Base-by-base conservation (phyloP, 1,284 basidiomycete genomes). In the Lentinula novae-zelandiae region DNA sequence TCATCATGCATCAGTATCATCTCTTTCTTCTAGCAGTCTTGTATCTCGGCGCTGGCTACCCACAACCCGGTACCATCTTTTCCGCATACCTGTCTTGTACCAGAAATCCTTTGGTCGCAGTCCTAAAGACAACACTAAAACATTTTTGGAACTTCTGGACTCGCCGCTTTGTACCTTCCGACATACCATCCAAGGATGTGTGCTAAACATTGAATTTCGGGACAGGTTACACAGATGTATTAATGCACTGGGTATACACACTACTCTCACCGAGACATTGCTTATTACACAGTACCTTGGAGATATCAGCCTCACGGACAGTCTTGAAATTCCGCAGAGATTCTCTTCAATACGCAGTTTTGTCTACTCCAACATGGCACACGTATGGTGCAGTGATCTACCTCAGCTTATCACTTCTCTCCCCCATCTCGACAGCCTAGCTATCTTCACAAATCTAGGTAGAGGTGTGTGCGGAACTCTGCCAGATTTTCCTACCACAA, bases 1-100 rank as follows among this genome's bases (percentile, higher is more conserved):
- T 17, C 54, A 46, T 31, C 54, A 56, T 31, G 33, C 54, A 20
- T 56, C 54, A 12, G 54, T 46, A 4, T 40, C 54, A 31, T 46
- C 42, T 56, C 54, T 56, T 46, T 12, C 54, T 12, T 56, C 54
- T 7, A 46, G 40, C 40, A 56, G 54, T 46, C 22, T 56, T 39
- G 54, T 56, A 2, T 56, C 17, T 44, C 54, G 40, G 22, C 36
- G 27, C 27, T 56, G 54, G 54, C 54, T 56, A n/a, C 54, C 54
- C 27, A 17, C 54, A 42, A 56, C 54, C 13, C 54, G 54, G 7
- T 46, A 56, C 40, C 54, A 56, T 46, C 54, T 56, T 40, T 56
- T 56, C 40, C 39, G 54, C 31, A 56, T 27, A 56, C 54, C 54
- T 31, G 54, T 56, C 27, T 34, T 56, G 40, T 56, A 46, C 20